Conservation (phyloP, 306 rosid genomes). For the Calophaca sinica region DNA sequence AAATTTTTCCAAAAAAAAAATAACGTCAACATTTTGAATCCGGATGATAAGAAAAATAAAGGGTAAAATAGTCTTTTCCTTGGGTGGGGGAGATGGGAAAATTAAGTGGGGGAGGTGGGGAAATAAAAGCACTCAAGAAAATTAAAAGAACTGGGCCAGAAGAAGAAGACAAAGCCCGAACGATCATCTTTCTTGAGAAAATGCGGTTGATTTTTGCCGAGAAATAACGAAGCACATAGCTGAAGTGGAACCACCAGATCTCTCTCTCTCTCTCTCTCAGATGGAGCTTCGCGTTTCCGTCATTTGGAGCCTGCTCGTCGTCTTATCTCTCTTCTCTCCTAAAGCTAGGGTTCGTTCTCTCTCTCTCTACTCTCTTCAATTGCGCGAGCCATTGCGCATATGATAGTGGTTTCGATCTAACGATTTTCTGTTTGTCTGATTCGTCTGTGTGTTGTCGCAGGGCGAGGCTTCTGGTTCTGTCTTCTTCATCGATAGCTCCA, state of each 20-base stretch:
- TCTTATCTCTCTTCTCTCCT: conserved; percentile 44
- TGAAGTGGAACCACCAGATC: conserved; percentile 49
- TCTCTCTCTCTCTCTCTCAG: conserved; percentile 27
- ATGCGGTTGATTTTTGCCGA: neutral
- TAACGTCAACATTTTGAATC: no score
- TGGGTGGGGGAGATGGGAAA: no score
- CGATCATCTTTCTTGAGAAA: neutral
- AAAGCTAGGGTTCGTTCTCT: conserved; percentile 45
- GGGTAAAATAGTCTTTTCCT: no score
- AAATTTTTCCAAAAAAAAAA: no score
- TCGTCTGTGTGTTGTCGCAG: conserved; percentile 36
- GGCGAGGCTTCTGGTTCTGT: conserved; percentile 55
- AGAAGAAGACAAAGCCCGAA: conserved; percentile 24
- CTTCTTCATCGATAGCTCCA: conserved; percentile 48
- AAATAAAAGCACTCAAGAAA: no score
- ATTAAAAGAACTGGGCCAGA: no score
- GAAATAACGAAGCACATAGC: conserved; percentile 40
- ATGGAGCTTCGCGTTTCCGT: conserved; percentile 54
- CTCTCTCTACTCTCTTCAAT: conserved; percentile 34
- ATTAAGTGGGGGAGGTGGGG: no score
- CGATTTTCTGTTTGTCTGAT: conserved; percentile 37
- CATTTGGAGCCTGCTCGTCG: conserved; percentile 42
- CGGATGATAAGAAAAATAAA: no score
- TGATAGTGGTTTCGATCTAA: conserved; percentile 48
- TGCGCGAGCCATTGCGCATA: neutral